Base-by-base conservation (phyloP, 1,139 yeast genomes). In the Scheffersomyces parashehatae region DNA sequence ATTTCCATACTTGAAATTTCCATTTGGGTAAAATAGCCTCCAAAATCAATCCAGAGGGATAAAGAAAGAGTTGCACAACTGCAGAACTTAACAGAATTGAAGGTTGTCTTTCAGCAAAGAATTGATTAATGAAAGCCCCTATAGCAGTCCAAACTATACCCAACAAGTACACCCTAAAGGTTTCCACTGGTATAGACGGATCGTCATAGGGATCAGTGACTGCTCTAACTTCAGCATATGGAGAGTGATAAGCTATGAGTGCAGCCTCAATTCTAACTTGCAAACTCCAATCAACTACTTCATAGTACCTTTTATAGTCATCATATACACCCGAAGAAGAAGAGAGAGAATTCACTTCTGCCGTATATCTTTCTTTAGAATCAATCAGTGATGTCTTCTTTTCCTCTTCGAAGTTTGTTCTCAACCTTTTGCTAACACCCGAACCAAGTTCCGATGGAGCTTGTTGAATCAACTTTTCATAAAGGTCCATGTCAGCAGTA, bases 191-290 rank as follows among this genome's bases (percentile, higher is more conserved):
- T 29, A 69, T 59, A 2, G 52, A 54, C 2, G 75, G 74, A 51
- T 81, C 83, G 55, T 81, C 85, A 37, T 60, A 62, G 13, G 82
- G 79, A 40, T 73, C 75, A 28, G 82, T 68, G 28, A 80, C 77
- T 8, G 87, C 71, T 49, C 88, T 69, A 6, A 83, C 85, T 58
- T 82, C 87, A 3, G 83, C 79, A 56, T 83, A 83, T 1, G 86
- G 85, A 1, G 85, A 81, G 58, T 74, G 77, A 55, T 67, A 81
- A 38, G 75, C 67, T 41, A 77, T 62, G 39, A 82, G 41, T 2
- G 52, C 51, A 13, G 60, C 60, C 33, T 56, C 59, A 16, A 49
- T 34, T 14, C 51, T 47, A 9, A 47, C 52, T 40, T 52, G 56
- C 9, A 56, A 44, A 8, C 40, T 37, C 56, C 58, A 54, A 38